A percentile compares a stretch with the other conserved stretches of the same genome.
These are phyloP conservation scores for Tephrocybe sp. DNA, from an alignment of 768 basidiomycete genomes.

Conservation along the genomic window DNA sequence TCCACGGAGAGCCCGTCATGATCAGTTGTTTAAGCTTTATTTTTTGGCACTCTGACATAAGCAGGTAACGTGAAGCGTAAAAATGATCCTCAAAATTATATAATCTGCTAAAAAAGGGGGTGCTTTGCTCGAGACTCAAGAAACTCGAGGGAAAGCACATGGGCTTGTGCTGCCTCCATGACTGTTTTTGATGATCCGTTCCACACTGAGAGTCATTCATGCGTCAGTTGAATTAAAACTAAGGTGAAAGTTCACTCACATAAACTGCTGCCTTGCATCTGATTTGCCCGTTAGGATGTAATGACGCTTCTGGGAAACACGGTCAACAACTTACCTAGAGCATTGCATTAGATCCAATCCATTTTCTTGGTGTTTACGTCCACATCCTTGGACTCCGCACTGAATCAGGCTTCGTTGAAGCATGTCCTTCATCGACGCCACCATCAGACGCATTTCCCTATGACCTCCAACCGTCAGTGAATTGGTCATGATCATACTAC, in stretches of 20 bases:
- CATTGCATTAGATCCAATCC: conserved; percentile 35
- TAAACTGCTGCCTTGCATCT: conserved; percentile 45
- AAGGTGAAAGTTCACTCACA: conserved; percentile 27
- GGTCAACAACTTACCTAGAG: conserved; percentile 33
- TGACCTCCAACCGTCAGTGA: background rate
- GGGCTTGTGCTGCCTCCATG: conserved; percentile 35
- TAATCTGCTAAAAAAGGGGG: background rate
- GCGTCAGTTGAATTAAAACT: background rate
- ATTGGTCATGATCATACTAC: background rate
- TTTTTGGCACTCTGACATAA: background rate
- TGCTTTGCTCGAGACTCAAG: conserved; percentile 18
- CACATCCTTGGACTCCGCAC: conserved; percentile 33
- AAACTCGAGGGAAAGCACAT: conserved; percentile 33
- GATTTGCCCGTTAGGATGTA: no score
- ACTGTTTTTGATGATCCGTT: conserved; percentile 33
- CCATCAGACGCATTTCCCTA: conserved; percentile 30
- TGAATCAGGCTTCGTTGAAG: conserved; percentile 28
- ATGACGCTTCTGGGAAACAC: background rate
- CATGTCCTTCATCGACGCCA: conserved; percentile 25
- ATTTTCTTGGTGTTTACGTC: conserved; percentile 17
- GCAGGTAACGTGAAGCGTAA: no score
- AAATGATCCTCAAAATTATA: no score
- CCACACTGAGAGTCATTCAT: conserved; percentile 33
- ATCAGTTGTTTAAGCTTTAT: background rate
- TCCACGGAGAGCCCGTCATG: background rate